Evolutionary conservation across 345 rosid species (phyloP).

Genomic region (Salix udensis): DNA sequence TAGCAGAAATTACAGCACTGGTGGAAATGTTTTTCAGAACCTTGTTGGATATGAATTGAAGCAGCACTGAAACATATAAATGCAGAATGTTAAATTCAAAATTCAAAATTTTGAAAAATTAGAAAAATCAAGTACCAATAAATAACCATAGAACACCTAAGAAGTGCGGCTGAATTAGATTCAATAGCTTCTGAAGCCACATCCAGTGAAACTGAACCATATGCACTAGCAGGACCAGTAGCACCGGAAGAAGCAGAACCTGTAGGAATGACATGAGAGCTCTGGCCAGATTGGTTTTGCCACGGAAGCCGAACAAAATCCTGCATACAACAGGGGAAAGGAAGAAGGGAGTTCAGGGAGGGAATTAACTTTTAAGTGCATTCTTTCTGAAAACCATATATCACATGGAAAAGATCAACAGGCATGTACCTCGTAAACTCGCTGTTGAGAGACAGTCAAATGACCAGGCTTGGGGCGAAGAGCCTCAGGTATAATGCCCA

Average conservation of each 20-base stretch:
- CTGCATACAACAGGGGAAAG: slow-evolving; percentile 33
- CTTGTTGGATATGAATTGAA: slow-evolving; percentile 44
- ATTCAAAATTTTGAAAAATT: neutral
- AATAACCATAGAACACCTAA: slow-evolving; percentile 42
- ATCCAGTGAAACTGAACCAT: slow-evolving; percentile 55
- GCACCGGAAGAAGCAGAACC: slow-evolving; percentile 53
- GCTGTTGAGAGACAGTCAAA: slow-evolving; percentile 75
- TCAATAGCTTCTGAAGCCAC: slow-evolving; percentile 56
- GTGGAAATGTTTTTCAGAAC: slow-evolving; percentile 48
- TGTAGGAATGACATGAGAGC: slow-evolving; percentile 49
- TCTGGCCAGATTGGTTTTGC: slow-evolving; percentile 84
- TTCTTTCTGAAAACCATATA: slow-evolving; percentile 11
- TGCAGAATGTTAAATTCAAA: slow-evolving; percentile 3
- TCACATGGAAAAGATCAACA: slow-evolving; percentile 10
- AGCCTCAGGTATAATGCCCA: slow-evolving; percentile 76
- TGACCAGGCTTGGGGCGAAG: slow-evolving; percentile 96
- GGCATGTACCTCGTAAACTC: slow-evolving; percentile 82
- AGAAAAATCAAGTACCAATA: neutral
- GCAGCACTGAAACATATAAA: slow-evolving; percentile 42
- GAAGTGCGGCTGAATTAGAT: slow-evolving; percentile 44
- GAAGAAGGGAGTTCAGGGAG: neutral
- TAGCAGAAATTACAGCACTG: slow-evolving; percentile 40
- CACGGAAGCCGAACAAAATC: slow-evolving; percentile 95
- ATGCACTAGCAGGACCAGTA: slow-evolving; percentile 40
- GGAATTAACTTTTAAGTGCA: slow-evolving; percentile 1